Percentiles rank a stretch among this genome's conserved stretches.
These are phyloP conservation scores for Chloris gayana DNA, from an alignment of 176 grass and related monocot genomes.

Conservation along the genomic window DNA sequence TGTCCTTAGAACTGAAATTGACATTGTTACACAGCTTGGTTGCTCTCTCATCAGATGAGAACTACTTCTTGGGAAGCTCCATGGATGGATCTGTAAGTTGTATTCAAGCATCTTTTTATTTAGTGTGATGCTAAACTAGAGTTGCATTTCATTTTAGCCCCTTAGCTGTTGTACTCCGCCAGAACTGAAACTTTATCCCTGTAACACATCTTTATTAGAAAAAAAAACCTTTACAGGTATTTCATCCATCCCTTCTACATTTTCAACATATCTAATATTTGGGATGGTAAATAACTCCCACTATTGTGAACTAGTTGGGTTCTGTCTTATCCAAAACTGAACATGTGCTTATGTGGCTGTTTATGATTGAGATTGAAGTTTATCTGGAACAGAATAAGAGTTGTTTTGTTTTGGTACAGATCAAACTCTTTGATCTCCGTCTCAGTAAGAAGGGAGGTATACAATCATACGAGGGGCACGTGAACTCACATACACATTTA, in stretches of 20 bases:
- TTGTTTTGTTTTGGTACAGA: conserved; percentile 56
- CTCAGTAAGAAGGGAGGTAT: conserved; percentile 65
- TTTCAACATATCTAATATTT: neutral
- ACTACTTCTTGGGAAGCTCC: conserved; percentile 74
- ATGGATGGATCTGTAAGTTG: conserved; percentile 82
- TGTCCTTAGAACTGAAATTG: conserved; percentile 9
- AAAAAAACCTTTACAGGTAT: neutral
- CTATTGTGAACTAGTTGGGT: conserved; percentile 18
- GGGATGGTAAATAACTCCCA: neutral
- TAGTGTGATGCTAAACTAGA: conserved; percentile 27
- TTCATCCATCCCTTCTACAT: conserved; percentile 8
- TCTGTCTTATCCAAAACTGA: neutral
- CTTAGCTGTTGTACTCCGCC: neutral
- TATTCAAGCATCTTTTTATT: conserved; percentile 15
- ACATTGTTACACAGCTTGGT: conserved; percentile 57
- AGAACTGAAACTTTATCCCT: neutral
- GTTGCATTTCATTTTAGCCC: conserved; percentile 10
- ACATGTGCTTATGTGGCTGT: neutral
- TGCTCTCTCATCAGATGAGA: conserved; percentile 66
- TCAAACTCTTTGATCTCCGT: conserved; percentile 91
- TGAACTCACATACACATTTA: conserved; percentile 75
- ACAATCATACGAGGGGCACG: conserved; percentile 81
- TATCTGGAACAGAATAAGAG: conserved; percentile 1
- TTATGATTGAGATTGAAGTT: conserved; percentile 26
- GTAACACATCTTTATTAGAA: conserved; percentile 32